Evolutionary conservation across 805 yeast species (phyloP).

Genomic region (Candida michaelii): DNA sequence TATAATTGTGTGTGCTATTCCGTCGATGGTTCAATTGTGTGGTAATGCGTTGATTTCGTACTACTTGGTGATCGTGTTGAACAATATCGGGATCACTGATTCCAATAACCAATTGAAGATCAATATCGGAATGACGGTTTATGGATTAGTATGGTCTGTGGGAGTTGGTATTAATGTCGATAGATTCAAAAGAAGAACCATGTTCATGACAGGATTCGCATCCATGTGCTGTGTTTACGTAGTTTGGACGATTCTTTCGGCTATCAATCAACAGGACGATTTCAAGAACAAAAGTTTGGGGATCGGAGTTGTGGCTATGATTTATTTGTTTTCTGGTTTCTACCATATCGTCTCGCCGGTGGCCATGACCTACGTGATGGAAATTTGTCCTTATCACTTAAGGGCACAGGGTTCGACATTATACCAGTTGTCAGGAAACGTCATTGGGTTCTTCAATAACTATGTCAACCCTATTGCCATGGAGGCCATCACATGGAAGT

Average conservation of each 20-base stretch:
- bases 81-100: slow-evolving; percentile 51
- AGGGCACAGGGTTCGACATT: slow-evolving; percentile 39
- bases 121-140: slow-evolving; percentile 50
- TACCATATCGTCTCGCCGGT: slow-evolving; percentile 40
- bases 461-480: slow-evolving; percentile 38
- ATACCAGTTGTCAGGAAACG: slow-evolving; percentile 17
- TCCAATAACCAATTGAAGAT: slow-evolving; percentile 43
- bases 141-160: slow-evolving; percentile 41
- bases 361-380: slow-evolving; percentile 47
- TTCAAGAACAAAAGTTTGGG: slow-evolving; percentile 10
- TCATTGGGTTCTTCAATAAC: slow-evolving; percentile 24
- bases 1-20: slow-evolving; percentile 9
- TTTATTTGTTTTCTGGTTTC: slow-evolving; percentile 21
- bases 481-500: slow-evolving; percentile 43
- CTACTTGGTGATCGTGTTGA: slow-evolving; percentile 48
- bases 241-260: slow-evolving; percentile 23
- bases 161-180: slow-evolving; percentile 17
- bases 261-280: slow-evolving; percentile 16
- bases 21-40: slow-evolving; percentile 25
- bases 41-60: slow-evolving; percentile 53
- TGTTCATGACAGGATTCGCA: slow-evolving; percentile 23
- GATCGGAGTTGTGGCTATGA: slow-evolving; percentile 24
- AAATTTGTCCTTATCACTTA: slow-evolving; percentile 34
- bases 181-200: slow-evolving; percentile 24
- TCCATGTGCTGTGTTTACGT: slow-evolving; percentile 23